Evolutionary conservation across 2,329 filamentous ascomycete genomes (phyloP).

Genomic region (Fusarium tanahbumbuense): DNA sequence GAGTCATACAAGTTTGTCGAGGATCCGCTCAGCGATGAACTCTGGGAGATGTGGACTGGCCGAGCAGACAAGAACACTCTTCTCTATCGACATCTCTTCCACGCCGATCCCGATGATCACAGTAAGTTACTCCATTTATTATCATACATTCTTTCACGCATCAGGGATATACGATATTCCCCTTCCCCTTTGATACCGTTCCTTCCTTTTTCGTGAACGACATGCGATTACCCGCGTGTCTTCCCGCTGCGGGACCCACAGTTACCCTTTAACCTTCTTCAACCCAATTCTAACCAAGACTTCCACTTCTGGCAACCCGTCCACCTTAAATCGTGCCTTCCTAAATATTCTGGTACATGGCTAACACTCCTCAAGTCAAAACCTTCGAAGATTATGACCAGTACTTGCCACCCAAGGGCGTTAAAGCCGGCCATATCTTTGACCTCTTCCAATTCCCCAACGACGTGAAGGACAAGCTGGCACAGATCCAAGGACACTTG

Average conservation of each 20-base stretch:
- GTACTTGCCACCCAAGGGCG: conserved; percentile 76
- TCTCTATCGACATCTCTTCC: conserved; percentile 83
- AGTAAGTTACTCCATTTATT: conserved; percentile 59
- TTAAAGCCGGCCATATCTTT: conserved; percentile 88
- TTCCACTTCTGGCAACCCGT: background rate
- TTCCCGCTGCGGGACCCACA: background rate
- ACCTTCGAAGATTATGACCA: conserved; percentile 90
- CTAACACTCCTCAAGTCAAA: conserved; percentile 66
- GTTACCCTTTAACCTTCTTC: background rate
- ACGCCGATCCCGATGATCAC: conserved; percentile 88
- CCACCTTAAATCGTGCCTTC: background rate
- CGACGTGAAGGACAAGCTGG: conserved; percentile 79
- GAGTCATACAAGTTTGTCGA: conserved; percentile 73
- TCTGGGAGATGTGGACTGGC: conserved; percentile 76
- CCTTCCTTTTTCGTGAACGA: background rate
- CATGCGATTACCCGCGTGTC: background rate
- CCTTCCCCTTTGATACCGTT: background rate
- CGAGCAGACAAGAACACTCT: conserved; percentile 78
- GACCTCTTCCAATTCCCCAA: conserved; percentile 72
- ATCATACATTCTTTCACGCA: background rate
- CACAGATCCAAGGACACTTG: conserved; percentile 85
- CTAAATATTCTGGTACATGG: background rate
- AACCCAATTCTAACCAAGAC: background rate
- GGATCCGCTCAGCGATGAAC: conserved; percentile 74
- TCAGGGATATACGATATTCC: rapidly evolving